phyloP scores from a whole-genome alignment of 2,329 filamentous ascomycete genomes.

The Metarhizium anisopliae region DNA sequence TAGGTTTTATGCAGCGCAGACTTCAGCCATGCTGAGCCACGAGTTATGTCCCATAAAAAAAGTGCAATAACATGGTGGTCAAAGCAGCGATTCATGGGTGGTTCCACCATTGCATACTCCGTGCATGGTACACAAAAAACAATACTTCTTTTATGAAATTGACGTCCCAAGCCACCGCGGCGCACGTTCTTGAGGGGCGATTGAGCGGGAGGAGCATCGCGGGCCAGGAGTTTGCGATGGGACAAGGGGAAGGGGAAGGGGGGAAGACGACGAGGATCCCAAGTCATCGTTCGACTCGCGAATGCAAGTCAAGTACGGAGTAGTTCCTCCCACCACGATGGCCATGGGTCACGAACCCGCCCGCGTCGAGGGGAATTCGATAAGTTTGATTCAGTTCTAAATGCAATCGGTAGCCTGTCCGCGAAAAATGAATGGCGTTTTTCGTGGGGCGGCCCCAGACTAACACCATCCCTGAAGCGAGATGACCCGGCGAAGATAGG shows the following conservation, averaged over 20 bases:
- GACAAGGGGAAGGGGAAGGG: background rate
- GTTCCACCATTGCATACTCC: background rate
- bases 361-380: background rate
- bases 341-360: background rate
- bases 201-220: background rate
- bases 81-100: background rate
- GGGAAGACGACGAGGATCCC: background rate
- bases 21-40: background rate
- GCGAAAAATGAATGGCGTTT: background rate
- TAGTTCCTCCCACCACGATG: background rate
- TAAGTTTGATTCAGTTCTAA: background rate
- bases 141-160: background rate
- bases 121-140: background rate
- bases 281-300: conserved; percentile 2
- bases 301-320: conserved; percentile 2
- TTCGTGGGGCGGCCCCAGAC: conserved; percentile 15
- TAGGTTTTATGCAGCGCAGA: conserved; percentile 1
- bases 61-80: conserved; percentile 2
- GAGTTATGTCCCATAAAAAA: conserved; percentile 2
- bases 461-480: conserved; percentile 20
- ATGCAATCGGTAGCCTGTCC: background rate
- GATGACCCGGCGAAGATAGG: conserved; percentile 16
- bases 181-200: background rate
- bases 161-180: background rate
- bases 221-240: conserved; percentile 1